Percentiles rank a stretch among this genome's conserved stretches.
Conservation (phyloP, 2,329 filamentous ascomycete species). For the Fusarium xyrophilum region DNA sequence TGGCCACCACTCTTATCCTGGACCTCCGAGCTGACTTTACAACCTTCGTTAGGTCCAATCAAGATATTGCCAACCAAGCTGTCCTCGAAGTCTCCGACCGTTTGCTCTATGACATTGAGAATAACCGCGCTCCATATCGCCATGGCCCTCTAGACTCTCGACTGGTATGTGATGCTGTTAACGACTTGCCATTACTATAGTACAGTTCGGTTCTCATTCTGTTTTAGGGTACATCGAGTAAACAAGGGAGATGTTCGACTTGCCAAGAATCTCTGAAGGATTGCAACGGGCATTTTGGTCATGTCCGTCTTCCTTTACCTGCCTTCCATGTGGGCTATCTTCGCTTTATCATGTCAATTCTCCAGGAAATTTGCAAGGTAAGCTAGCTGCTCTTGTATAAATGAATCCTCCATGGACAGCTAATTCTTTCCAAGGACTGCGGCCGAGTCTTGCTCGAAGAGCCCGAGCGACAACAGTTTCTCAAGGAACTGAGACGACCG, state of each 20-base stretch:
- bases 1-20: neutral
- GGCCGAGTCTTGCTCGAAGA: slow-evolving; percentile 84
- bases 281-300: slow-evolving; percentile 95
- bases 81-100: slow-evolving; percentile 95
- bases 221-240: slow-evolving; percentile 78
- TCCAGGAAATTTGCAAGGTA: slow-evolving; percentile 94
- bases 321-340: slow-evolving; percentile 97
- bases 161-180: slow-evolving; percentile 58
- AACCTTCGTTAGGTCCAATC: slow-evolving; percentile 69
- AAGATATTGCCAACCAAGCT: slow-evolving; percentile 94
- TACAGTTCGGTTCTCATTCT: neutral
- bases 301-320: slow-evolving; percentile 87
- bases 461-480: slow-evolving; percentile 74
- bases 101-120: slow-evolving; percentile 88
- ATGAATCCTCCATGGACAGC: neutral
- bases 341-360: slow-evolving; percentile 87
- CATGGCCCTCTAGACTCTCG: slow-evolving; percentile 89
- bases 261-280: slow-evolving; percentile 81
- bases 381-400: neutral
- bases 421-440: slow-evolving; percentile 65
- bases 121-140: slow-evolving; percentile 74
- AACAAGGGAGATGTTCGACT: slow-evolving; percentile 78
- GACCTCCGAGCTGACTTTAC: neutral
- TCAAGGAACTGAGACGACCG: slow-evolving; percentile 81
- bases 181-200: neutral